Evolutionary conservation across 1,284 basidiomycete genomes (phyloP), one percentile per base, ranked within the genome.

Genomic region (Trametes versicolor): DNA sequence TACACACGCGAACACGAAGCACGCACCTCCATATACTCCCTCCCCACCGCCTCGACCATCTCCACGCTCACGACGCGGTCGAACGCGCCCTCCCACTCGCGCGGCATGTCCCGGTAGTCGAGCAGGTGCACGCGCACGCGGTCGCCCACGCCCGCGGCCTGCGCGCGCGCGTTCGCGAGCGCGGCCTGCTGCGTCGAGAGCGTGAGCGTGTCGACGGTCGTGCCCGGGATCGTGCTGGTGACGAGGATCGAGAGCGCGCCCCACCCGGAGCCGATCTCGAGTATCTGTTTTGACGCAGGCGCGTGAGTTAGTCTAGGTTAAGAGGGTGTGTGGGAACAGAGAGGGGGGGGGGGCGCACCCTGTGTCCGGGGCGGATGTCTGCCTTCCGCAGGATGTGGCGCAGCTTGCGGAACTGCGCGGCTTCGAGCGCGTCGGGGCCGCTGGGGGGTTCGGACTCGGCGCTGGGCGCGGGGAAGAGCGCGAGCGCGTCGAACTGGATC

Each of bases 211-310:
- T 95, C 92, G 61, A 94, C 83, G 0, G 81, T 85, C 58, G 89
- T 90, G 29, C 81, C 83, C 2, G 87, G 80, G 54, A 85, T 76
- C 12, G 78, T 82, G 41, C 78, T 75, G 2, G 83, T 83, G 49
- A 91, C 86, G 58, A 87, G 83, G 61, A 94, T 89, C 3, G 93
- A 87, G 67, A 95, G 82, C 4, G 88, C 87, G 2, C 93, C 93
- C 92, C 93, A 95, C 1, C 93, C 93, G 29, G 89, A 90, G 13
- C 92, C 93, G 63, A 95, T 93, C 74, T 95, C 93, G 37, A 95
- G 83, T 0, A 77, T 71, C 75, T 76, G 64, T 21, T 21, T 19
- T 13, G 10, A 47, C 25, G 39, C 48, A 29, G 12, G 32, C 17
- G 6, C 15, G 37, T 43, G 29, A 41, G 47, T 3, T 19, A 12